Percentiles rank a stretch among this genome's conserved stretches.
These are phyloP conservation scores for Phytophthora palmivora DNA, from an alignment of 352 stramenopile genomes.

Conservation along the genomic window DNA sequence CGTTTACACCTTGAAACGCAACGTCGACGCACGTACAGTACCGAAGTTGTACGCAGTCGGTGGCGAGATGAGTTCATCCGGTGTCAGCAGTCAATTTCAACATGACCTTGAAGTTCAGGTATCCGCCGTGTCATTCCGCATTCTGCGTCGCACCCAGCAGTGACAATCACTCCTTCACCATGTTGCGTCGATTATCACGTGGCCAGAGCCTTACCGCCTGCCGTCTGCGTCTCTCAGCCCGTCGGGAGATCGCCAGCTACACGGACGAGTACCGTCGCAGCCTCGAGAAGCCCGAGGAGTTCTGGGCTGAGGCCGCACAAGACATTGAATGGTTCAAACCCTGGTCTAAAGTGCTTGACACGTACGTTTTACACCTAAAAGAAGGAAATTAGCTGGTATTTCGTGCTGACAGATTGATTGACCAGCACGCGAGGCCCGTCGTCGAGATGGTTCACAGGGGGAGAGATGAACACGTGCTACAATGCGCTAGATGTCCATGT, in stretches of 20 bases:
- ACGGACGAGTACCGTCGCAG: conserved; percentile 49
- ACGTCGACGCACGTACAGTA: conserved; percentile 10
- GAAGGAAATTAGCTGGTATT: neutral
- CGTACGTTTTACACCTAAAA: conserved; percentile 26
- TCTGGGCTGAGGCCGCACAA: conserved; percentile 59
- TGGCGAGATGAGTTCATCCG: neutral
- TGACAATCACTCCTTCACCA: conserved; percentile 21
- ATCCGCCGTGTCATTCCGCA: conserved; percentile 23
- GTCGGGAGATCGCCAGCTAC: conserved; percentile 43
- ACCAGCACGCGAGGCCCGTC: conserved; percentile 41
- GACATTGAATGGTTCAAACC: conserved; percentile 67
- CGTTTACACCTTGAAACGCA: conserved; percentile 37
- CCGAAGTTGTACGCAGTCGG: conserved; percentile 5
- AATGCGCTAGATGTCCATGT: conserved; percentile 72
- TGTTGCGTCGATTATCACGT: conserved; percentile 19
- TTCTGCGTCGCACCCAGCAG: conserved; percentile 18
- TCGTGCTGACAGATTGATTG: conserved; percentile 3
- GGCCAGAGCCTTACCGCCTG: conserved; percentile 2
- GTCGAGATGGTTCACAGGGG: conserved; percentile 60
- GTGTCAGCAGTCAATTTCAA: conserved; percentile 15
- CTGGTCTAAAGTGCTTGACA: conserved; percentile 51
- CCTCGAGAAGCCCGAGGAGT: conserved; percentile 50
- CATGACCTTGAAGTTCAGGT: conserved; percentile 33
- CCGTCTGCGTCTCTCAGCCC: conserved; percentile 1
- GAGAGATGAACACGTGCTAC: conserved; percentile 78